These are phyloP conservation scores for Boletus subparvulus DNA, from an alignment of 768 basidiomycete species.

Conservation along the genomic window DNA sequence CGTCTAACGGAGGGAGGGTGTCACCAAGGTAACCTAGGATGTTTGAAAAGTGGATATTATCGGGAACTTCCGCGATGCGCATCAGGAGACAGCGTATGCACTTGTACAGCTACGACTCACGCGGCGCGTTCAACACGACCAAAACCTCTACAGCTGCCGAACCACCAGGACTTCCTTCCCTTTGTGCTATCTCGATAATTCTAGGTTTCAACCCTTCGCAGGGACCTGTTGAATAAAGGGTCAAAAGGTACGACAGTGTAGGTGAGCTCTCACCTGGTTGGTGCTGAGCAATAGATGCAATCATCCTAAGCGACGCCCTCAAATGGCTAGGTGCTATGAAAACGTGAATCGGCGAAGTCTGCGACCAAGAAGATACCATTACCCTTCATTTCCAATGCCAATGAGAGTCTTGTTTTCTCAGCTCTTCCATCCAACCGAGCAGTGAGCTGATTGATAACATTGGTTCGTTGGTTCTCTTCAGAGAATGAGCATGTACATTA, in stretches of 20 bases:
- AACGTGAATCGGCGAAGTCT: not conserved
- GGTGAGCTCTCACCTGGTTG: not conserved
- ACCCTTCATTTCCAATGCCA: conserved; percentile 6
- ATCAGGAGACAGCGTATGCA: not conserved
- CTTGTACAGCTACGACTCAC: not conserved
- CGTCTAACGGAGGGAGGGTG: conserved; percentile 3
- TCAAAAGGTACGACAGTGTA: not conserved
- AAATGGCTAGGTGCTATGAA: not conserved
- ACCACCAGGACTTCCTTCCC: not conserved
- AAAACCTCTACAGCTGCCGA: conserved; percentile 5
- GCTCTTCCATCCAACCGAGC: not conserved
- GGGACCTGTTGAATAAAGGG: not conserved
- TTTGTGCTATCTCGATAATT: not conserved
- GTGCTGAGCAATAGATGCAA: not conserved
- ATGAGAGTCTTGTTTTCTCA: not conserved
- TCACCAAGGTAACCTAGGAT: conserved; percentile 2
- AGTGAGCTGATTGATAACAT: not conserved
- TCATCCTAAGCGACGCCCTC: not conserved
- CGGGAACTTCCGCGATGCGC: not conserved
- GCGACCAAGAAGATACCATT: not conserved
- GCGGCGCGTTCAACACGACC: not conserved
- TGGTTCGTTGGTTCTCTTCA: not conserved
- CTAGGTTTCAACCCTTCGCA: not conserved
- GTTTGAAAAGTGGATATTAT: not conserved
- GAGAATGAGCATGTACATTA: not conserved